Base-by-base conservation (phyloP, 345 rosid genomes). In the Lumnitzera racemosa region DNA sequence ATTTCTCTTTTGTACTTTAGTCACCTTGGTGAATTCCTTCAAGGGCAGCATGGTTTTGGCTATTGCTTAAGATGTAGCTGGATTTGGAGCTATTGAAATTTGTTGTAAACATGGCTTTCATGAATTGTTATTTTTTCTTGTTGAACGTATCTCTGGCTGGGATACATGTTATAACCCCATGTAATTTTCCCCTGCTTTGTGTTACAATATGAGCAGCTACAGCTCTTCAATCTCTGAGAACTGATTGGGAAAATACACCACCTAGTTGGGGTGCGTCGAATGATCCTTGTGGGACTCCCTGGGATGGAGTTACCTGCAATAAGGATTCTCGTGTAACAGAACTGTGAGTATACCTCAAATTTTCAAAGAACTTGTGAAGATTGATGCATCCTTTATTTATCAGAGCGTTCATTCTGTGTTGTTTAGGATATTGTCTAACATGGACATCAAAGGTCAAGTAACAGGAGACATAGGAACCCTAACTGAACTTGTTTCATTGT, bases 291-390 rank as follows among this genome's bases (percentile, higher is more conserved):
- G 86, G 83, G 68, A 57, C 75, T 56, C 85, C 86, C 49, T 94
- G 99, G 99, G 97, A 90, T 76, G 99, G 97, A 64, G 80, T 94
- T 67, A 69, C 89, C 15, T 94, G 99, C 73, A 81, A 71, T 49
- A 14, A 2, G 63, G 68, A 53, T 64, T 84, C 99, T 2, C 78
- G 97, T 70, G 82, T 94, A 52, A 88, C 95, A 46, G 82, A 87
- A 46, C 24, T 94, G 97, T 94, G 62, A 86, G 96, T 73, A 13
- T 48, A 56, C 7, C 14, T 52, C 43, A 16, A 13, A 20, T 2
- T 61, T 15, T 48, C 20, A 16, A 13, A 27, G 56, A 5, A 24
- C 43, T 48, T 11, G 15, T 9, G 46, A 11, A 11, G 51, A 59
- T 47, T 13, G 3, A 59, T 13, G 9, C 43, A 36, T 36, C 7